Evolutionary conservation across 2,329 filamentous ascomycete genomes (phyloP), one percentile per base, ranked within the genome.

Genomic region (Fusarium foetens): DNA sequence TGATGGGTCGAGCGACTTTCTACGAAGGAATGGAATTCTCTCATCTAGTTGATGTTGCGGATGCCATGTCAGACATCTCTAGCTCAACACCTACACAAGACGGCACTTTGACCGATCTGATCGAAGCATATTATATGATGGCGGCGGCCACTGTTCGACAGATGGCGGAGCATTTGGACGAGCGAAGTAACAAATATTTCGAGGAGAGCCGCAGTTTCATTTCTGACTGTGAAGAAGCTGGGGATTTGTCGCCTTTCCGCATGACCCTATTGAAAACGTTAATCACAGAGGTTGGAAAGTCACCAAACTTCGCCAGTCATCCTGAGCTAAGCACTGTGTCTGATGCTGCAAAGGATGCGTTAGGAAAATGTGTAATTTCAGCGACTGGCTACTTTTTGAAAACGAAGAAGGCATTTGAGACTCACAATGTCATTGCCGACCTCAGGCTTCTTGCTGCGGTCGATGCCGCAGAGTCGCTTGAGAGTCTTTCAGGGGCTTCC

Each of bases 1-100:
- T 88, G 29, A 87, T 88, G 83, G 76, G 79, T 9, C 81, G 83
- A n/a, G 83, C 87, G 1, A 87, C 86, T 0, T 87, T 87, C 62
- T 86, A 88, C 70, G 80, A 86, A 70, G 80, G 77, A 1, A 83
- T 88, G 79, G 75, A 66, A 3, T 88, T 84, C 54, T 70, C 75
- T 1, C 76, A 83, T 58, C 77, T 83, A 9, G 75, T 80, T 5
- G 76, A 78, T 9, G 68, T 81, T 13, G 82, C 82, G 4, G 77
- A 82, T 41, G 76, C 77, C 11, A 71, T 82, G 63, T 79, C 79
- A 13, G 68, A 61, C 39, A 43, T 80, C 27, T 75, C 74, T 21
- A 71, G 72, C 36, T 77, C 78, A 45, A 62, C 73, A 10, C 63
- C 76, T 7, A 67, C 65, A 5, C 65, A 76, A 35, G 73, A 78